Conservation (phyloP, 306 rosid genomes). For the Hylodesmum podocarpum region DNA sequence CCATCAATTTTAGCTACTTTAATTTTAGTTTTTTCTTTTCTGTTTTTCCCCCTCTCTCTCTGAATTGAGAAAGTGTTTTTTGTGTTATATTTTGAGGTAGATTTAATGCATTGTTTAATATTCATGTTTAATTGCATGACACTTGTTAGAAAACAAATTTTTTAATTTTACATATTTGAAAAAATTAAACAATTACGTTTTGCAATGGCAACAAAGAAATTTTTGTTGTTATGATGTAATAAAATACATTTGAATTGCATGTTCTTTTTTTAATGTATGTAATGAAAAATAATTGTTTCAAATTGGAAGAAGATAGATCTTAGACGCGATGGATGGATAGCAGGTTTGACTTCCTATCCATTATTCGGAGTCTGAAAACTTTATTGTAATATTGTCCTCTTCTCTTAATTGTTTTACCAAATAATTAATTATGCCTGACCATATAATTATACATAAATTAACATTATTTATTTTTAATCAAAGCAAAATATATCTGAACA, state of each 20-base stretch:
- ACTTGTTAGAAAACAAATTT: background rate
- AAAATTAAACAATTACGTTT: background rate
- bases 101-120: too few species aligned
- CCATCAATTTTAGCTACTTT: background rate
- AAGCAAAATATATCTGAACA: too few species aligned
- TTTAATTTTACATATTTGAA: background rate
- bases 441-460: too few species aligned
- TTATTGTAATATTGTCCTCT: background rate
- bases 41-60: too few species aligned
- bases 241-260: background rate
- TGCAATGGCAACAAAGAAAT: background rate
- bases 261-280: background rate
- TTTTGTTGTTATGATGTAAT: background rate
- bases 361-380: background rate
- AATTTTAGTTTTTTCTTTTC: too few species aligned
- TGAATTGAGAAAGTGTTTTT: too few species aligned
- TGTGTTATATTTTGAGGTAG: too few species aligned
- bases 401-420: background rate
- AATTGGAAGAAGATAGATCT: background rate
- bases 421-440: too few species aligned
- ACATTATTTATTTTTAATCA: too few species aligned
- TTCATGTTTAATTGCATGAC: background rate
- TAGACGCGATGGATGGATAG: background rate
- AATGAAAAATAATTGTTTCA: background rate
- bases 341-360: background rate